Conservation (phyloP, 2,329 filamentous ascomycete genomes). For the Lizonia empirigonia region DNA sequence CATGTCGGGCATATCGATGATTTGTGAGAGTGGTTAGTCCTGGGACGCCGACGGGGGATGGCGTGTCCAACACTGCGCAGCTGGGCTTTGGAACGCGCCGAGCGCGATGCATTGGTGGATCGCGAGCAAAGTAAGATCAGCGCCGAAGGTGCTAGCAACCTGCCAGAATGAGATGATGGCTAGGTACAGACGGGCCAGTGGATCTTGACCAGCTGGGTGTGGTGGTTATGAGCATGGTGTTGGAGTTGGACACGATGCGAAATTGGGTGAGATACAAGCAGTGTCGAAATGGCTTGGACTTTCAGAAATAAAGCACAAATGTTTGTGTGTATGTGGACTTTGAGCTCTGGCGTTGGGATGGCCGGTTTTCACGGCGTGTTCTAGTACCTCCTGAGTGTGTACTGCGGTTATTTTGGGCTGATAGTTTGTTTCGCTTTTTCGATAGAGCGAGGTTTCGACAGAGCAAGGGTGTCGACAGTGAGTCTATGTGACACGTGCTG, state of each 20-base stretch:
- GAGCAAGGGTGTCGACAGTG: too few species aligned
- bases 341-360: too few species aligned
- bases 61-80: slow-evolving; percentile 16
- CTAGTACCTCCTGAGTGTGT: too few species aligned
- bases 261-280: slow-evolving; percentile 15
- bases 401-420: too few species aligned
- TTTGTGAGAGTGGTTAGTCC: slow-evolving; percentile 24
- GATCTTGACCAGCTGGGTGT: slow-evolving; percentile 27
- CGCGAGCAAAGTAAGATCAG: slow-evolving; percentile 9
- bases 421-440: too few species aligned
- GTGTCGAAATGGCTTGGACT: background rate
- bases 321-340: too few species aligned
- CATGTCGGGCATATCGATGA: too few species aligned
- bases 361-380: too few species aligned
- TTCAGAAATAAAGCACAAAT: too few species aligned
- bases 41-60: slow-evolving; percentile 2
- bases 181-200: slow-evolving; percentile 8
- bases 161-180: slow-evolving; percentile 15
- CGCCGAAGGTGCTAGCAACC: slow-evolving; percentile 5
- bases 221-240: slow-evolving; percentile 20
- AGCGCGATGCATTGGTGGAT: slow-evolving; percentile 14
- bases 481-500: too few species aligned
- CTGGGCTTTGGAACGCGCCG: slow-evolving; percentile 19
- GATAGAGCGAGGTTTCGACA: too few species aligned
- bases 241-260: slow-evolving; percentile 11